These are phyloP conservation scores for Ceratocystis diversiconidia DNA, from an alignment of 2,329 filamentous ascomycete genomes.

Conservation along the genomic window DNA sequence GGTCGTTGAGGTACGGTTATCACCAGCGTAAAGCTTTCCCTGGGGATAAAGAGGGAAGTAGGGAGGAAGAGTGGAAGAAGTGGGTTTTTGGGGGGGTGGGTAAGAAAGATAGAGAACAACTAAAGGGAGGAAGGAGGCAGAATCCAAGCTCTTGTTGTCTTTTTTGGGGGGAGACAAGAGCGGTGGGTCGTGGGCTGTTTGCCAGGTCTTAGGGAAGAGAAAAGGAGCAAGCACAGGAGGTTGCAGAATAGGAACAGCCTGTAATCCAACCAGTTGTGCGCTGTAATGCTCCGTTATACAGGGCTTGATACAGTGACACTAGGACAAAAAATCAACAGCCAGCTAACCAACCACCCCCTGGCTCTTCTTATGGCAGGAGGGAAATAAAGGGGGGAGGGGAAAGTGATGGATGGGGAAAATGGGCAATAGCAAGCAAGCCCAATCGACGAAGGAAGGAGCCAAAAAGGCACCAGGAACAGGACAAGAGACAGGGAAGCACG, in stretches of 20 bases:
- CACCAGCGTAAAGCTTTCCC: slow-evolving; percentile 18
- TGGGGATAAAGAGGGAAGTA: slow-evolving; percentile 10
- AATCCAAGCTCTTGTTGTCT: slow-evolving; percentile 1
- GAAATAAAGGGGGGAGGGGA: slow-evolving; percentile 18
- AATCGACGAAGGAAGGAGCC: slow-evolving; percentile 14
- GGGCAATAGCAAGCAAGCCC: slow-evolving; percentile 10
- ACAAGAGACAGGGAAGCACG: slow-evolving; percentile 17
- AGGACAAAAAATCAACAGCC: not conserved
- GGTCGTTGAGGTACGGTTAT: slow-evolving; percentile 17
- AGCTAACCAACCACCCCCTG: slow-evolving; percentile 1
- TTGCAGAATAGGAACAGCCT: not conserved
- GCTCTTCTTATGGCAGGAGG: slow-evolving; percentile 5
- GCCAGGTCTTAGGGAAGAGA: slow-evolving; percentile 1
- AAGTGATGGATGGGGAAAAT: not conserved
- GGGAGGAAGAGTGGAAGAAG: slow-evolving; percentile 4
- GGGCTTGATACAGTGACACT: not conserved
- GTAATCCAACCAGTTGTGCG: not conserved
- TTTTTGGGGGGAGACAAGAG: not conserved
- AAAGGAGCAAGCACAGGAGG: slow-evolving; percentile 8
- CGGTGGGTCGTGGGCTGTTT: not conserved
- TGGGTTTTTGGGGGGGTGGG: slow-evolving; percentile 1
- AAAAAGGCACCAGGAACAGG: slow-evolving; percentile 13
- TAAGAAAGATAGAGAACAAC: not conserved
- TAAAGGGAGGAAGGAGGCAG: not conserved
- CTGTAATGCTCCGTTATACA: not conserved